A percentile compares a stretch with the other conserved stretches of the same genome.
These are phyloP conservation scores for Clathrus columnatus DNA, from an alignment of 768 basidiomycete species.

Conservation along the genomic window DNA sequence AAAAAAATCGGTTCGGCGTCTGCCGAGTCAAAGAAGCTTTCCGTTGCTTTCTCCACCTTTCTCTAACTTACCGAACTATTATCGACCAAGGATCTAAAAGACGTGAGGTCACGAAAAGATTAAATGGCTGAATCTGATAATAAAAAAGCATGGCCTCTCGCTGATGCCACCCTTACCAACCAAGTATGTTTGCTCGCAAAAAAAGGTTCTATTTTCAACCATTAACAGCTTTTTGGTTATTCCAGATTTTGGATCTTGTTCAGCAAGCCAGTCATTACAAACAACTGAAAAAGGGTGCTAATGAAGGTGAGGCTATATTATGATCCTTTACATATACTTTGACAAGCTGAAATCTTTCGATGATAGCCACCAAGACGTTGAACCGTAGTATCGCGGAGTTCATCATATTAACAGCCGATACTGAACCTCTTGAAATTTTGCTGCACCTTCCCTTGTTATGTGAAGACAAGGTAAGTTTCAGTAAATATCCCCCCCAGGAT, in stretches of 20 bases:
- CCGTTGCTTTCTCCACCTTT: not conserved
- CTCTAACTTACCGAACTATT: not conserved
- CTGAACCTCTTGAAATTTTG: constrained; percentile 95
- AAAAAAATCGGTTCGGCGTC: constrained; percentile 1
- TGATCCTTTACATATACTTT: not conserved
- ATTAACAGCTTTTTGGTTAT: not conserved
- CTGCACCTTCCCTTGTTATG: constrained; percentile 95
- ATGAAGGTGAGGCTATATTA: constrained; percentile 58
- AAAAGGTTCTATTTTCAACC: not conserved
- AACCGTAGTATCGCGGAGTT: constrained; percentile 98
- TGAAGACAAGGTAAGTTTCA: constrained; percentile 81
- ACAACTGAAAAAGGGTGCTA: constrained; percentile 97
- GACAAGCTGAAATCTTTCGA: constrained; percentile 5
- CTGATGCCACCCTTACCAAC: constrained; percentile 83
- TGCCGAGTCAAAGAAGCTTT: not conserved
- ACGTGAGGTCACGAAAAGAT: constrained; percentile 14
- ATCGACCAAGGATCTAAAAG: constrained; percentile 11
- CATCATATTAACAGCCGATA: constrained; percentile 93
- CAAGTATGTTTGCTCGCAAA: constrained; percentile 43
- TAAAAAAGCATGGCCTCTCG: constrained; percentile 84
- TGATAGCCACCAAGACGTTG: constrained; percentile 87
- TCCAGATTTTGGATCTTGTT: constrained; percentile 87
- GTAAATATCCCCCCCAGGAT: not conserved
- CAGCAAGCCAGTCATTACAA: constrained; percentile 97
- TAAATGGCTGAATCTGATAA: constrained; percentile 55